Conservation (phyloP, 2,329 filamentous ascomycete species). For the Coleophoma crateriformis region DNA sequence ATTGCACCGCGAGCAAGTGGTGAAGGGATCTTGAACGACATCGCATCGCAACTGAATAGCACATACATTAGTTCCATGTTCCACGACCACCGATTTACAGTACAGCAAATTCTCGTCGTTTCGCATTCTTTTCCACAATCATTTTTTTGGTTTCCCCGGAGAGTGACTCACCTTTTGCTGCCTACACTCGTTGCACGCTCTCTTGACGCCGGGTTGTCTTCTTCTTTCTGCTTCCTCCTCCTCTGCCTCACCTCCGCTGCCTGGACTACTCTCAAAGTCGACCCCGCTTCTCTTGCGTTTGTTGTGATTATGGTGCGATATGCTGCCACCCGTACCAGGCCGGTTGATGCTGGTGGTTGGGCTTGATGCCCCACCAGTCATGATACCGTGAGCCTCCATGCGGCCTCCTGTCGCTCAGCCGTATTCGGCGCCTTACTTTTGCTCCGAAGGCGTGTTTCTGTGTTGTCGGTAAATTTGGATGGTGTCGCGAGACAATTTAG, state of each 20-base stretch:
- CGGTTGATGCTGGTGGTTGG: slow-evolving; percentile 17
- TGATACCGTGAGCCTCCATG: not conserved
- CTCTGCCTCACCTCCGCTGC: slow-evolving; percentile 50
- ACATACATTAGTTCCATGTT: slow-evolving; percentile 7
- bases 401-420: not conserved
- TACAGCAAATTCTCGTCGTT: slow-evolving; percentile 1
- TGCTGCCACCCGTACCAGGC: slow-evolving; percentile 17
- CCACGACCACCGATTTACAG: not conserved
- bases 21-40: slow-evolving; percentile 75
- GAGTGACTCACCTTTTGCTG: slow-evolving; percentile 70
- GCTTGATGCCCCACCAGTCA: slow-evolving; percentile 19
- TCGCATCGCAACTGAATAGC: slow-evolving; percentile 69
- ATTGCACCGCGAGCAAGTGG: slow-evolving; percentile 70
- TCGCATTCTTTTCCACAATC: not conserved
- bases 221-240: slow-evolving; percentile 51
- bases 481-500: no score
- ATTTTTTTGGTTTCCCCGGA: not conserved
- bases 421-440: slow-evolving; percentile 1
- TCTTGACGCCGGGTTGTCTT: slow-evolving; percentile 65
- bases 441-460: not conserved
- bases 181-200: slow-evolving; percentile 79
- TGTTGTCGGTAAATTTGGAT: not conserved
- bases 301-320: slow-evolving; percentile 6
- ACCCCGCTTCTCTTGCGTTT: slow-evolving; percentile 57
- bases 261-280: slow-evolving; percentile 54